Conservation (phyloP, 169 alveolate species). For the Babesia bigemina region DNA sequence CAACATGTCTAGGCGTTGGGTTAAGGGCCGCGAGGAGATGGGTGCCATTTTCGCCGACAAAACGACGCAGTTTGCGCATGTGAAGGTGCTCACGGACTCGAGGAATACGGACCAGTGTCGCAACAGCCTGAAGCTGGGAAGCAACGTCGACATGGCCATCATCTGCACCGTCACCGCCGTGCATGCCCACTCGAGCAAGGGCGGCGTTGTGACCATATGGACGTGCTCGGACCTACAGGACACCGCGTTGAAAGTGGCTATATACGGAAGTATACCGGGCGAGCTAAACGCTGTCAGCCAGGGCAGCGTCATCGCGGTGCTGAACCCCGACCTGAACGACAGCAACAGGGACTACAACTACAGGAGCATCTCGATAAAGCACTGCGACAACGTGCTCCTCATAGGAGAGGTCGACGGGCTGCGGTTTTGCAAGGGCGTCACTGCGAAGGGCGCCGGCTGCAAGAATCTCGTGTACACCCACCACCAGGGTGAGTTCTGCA, state of each 20-base stretch:
- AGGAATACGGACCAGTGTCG: constrained; percentile 61
- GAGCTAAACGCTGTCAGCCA: constrained; percentile 28
- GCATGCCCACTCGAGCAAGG: constrained; percentile 20
- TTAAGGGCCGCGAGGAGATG: constrained; percentile 39
- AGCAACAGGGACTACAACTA: constrained; percentile 5
- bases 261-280: constrained; percentile 17
- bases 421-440: constrained; percentile 45
- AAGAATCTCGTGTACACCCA: constrained; percentile 58
- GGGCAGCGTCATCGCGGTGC: constrained; percentile 60
- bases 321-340: constrained; percentile 62
- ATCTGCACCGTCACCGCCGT: constrained; percentile 44
- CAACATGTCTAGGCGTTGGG: constrained; percentile 51
- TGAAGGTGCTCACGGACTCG: constrained; percentile 28
- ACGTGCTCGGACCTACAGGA: constrained; percentile 58
- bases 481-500: constrained; percentile 66
- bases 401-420: constrained; percentile 63
- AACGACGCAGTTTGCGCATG: constrained; percentile 58
- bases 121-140: constrained; percentile 32
- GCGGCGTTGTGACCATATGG: constrained; percentile 43
- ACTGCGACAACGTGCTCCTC: constrained; percentile 51
- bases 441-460: constrained; percentile 51
- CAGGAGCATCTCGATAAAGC: constrained; percentile 36
- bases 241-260: constrained; percentile 19
- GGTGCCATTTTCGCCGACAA: constrained; percentile 42
- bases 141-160: constrained; percentile 58